These are phyloP conservation scores for Acer yangbiense DNA, from an alignment of 345 rosid genomes.

Conservation along the genomic window DNA sequence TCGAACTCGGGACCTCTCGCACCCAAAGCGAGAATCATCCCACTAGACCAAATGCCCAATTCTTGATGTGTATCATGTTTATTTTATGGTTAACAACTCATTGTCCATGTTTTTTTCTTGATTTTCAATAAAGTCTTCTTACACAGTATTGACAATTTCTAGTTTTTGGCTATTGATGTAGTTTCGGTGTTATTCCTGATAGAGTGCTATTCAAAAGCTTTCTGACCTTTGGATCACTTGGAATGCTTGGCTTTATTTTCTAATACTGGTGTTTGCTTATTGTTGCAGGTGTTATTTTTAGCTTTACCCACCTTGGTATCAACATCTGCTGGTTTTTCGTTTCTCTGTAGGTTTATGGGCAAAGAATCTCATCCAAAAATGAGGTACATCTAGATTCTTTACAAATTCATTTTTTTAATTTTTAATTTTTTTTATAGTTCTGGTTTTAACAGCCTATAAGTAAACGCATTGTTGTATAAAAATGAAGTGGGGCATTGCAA, in stretches of 20 bases:
- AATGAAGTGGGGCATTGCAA: slow-evolving; percentile 6
- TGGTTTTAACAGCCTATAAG: background rate
- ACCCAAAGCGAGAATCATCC: slow-evolving; percentile 90
- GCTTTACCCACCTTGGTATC: too few relatives aligned
- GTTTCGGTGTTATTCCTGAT: too few relatives aligned
- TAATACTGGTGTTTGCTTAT: too few relatives aligned
- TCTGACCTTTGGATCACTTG: too few relatives aligned
- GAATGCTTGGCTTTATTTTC: too few relatives aligned
- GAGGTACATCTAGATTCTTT: background rate
- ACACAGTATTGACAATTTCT: too few relatives aligned
- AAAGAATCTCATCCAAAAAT: background rate
- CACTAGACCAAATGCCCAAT: slow-evolving; percentile 82
- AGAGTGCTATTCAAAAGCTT: too few relatives aligned
- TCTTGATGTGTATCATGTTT: slow-evolving; percentile 1
- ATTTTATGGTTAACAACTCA: background rate
- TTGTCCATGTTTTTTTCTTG: too few relatives aligned
- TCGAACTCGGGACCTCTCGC: slow-evolving; percentile 84
- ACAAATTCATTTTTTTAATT: background rate
- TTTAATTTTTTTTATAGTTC: background rate
- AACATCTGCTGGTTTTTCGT: too few relatives aligned
- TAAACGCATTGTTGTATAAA: background rate
- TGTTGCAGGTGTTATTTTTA: too few relatives aligned
- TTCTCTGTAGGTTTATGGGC: slow-evolving; percentile 3
- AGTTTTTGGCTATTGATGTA: too few relatives aligned
- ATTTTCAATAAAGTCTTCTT: too few relatives aligned